A percentile compares a stretch with the other conserved stretches of the same genome.
These are phyloP conservation scores for Detonula confervacea DNA, from an alignment of 352 stramenopile species.

Conservation along the genomic window DNA sequence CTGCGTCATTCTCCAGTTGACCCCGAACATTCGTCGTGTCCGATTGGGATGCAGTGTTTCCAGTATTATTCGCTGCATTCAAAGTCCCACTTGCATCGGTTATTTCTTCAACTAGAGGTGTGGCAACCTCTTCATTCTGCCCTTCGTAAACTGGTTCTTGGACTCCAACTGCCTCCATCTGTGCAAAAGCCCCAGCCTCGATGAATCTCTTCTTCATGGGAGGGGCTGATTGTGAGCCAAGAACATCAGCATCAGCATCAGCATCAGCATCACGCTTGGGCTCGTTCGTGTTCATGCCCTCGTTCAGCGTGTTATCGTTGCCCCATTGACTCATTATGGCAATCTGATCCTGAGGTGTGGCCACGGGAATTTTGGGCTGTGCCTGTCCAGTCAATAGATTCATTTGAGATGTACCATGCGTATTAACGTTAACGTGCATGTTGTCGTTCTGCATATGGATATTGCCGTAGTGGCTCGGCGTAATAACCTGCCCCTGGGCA, in stretches of 20 bases:
- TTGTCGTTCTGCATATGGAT: background rate
- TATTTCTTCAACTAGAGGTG: background rate
- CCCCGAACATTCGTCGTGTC: background rate
- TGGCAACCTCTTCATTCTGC: background rate
- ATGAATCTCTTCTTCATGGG: slow-evolving; percentile 28
- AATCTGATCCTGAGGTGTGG: background rate
- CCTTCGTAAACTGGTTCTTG: background rate
- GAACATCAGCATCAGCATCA: no score
- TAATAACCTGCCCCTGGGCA: background rate
- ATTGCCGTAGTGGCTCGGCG: background rate
- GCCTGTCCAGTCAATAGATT: background rate
- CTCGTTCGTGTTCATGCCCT: background rate
- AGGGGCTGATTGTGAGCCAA: background rate
- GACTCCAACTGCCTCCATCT: background rate
- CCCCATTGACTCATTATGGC: background rate
- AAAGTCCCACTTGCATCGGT: background rate
- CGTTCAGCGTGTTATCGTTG: background rate
- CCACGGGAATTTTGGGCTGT: background rate
- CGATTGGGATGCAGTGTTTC: background rate
- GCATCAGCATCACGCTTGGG: background rate
- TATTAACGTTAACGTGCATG: background rate
- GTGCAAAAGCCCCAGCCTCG: slow-evolving; percentile 3
- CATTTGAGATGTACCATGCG: background rate
- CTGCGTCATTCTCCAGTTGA: background rate
- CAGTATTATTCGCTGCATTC: background rate